Evolutionary conservation across 2,329 filamentous ascomycete genomes (phyloP).

Genomic region (Colletotrichum lupini): DNA sequence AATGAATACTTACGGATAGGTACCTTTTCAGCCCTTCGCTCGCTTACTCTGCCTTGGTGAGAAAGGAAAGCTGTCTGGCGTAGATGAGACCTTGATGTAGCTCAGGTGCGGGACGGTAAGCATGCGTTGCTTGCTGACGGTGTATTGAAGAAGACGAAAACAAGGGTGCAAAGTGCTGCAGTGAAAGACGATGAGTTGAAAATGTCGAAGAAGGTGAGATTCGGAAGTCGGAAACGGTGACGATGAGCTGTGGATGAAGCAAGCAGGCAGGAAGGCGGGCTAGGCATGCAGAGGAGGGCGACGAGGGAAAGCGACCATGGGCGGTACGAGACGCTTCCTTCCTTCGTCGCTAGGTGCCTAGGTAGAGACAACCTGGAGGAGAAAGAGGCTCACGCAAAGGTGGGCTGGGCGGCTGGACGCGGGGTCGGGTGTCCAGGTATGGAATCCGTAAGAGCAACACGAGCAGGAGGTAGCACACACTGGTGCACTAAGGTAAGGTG

Average conservation of each 20-base stretch:
- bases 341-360: too few relatives aligned
- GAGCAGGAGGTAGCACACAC: background rate
- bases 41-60: background rate
- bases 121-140: background rate
- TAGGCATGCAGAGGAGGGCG: slow-evolving; percentile 10
- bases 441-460: background rate
- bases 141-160: background rate
- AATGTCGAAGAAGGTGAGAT: background rate
- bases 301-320: slow-evolving; percentile 2
- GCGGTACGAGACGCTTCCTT: background rate
- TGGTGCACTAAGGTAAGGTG: too few relatives aligned
- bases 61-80: background rate
- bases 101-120: background rate
- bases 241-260: background rate
- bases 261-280: background rate
- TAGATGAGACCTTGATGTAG: background rate
- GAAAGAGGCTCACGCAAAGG: background rate
- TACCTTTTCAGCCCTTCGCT: background rate
- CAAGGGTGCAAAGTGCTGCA: background rate
- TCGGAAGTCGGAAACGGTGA: background rate
- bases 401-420: background rate
- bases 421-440: background rate
- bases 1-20: background rate
- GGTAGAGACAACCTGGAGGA: background rate
- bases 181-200: background rate